A percentile compares a stretch with the other conserved stretches of the same genome.
Evolutionary conservation across 1,139 yeast species (phyloP).

Genomic region (Pichia sp.): DNA sequence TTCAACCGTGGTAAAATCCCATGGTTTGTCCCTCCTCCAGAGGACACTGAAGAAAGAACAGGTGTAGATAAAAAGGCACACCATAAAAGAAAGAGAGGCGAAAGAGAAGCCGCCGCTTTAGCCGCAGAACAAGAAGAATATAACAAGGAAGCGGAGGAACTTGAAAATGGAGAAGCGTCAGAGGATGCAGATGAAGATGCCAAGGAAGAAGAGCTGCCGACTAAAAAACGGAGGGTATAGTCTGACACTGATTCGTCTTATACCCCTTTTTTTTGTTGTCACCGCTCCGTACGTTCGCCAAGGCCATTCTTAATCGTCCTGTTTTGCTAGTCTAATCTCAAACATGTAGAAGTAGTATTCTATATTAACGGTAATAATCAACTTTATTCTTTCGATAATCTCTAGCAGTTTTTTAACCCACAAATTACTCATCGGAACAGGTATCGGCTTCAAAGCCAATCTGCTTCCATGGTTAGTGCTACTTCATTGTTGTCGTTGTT

Average conservation of each 20-base stretch:
- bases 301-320: neutral
- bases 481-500: too few species aligned
- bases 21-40: constrained; percentile 95
- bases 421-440: too few species aligned
- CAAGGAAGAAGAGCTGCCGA: constrained; percentile 3
- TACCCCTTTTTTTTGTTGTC: neutral
- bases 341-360: neutral
- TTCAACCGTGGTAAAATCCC: constrained; percentile 97
- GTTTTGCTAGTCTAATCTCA: constrained; percentile 10
- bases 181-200: constrained; percentile 9
- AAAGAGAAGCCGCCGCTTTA: constrained; percentile 33
- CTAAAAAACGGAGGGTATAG: constrained; percentile 13
- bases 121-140: constrained; percentile 27
- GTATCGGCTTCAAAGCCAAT: too few species aligned
- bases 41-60: constrained; percentile 48
- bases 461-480: too few species aligned
- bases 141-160: constrained; percentile 18
- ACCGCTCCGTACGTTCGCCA: neutral
- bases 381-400: neutral
- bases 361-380: neutral
- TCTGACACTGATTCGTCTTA: neutral
- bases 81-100: constrained; percentile 47
- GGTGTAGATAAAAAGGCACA: constrained; percentile 57
- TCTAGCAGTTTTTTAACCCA: too few species aligned
- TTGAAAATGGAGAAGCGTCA: constrained; percentile 8